Conservation (phyloP, 495 filamentous ascomycete species). For the Aspergillus bridgeri region DNA sequence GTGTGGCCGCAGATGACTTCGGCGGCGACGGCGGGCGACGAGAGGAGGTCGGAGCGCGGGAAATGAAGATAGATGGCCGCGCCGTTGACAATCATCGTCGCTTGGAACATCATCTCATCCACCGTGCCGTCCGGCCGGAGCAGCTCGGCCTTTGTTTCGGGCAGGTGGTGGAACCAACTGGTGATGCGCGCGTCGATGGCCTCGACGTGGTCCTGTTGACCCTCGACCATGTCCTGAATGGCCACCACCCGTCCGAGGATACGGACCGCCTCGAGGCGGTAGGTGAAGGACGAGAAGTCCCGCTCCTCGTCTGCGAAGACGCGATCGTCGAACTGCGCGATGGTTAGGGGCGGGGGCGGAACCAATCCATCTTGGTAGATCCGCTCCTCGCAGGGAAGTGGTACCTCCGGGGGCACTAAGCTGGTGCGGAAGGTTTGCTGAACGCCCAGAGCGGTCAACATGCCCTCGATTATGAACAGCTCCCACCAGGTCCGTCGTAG, state of each 20-base stretch:
- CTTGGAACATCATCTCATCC: conserved; percentile 91
- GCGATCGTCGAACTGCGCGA: conserved; percentile 44
- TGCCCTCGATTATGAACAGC: conserved; percentile 70
- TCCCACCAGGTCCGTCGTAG: conserved; percentile 92
- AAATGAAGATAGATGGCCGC: conserved; percentile 46
- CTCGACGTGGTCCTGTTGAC: conserved; percentile 44
- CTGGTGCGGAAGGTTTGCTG: conserved; percentile 34
- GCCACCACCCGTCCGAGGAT: conserved; percentile 72
- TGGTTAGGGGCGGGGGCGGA: conserved; percentile 37
- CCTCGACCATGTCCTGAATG: conserved; percentile 34
- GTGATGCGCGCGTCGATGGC: conserved; percentile 72
- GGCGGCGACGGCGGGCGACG: conserved; percentile 44
- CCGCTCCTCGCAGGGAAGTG: conserved; percentile 46
- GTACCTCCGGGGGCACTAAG: conserved; percentile 35
- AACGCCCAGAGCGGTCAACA: conserved; percentile 48
- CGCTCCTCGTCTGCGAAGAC: conserved; percentile 45
- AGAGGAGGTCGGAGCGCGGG: conserved; percentile 48
- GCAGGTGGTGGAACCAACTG: conserved; percentile 81
- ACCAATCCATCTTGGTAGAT: conserved; percentile 42
- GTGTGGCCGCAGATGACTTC: conserved; percentile 49
- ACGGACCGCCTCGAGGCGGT: conserved; percentile 59
- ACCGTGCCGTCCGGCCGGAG: conserved; percentile 62
- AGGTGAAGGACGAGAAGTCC: conserved; percentile 45
- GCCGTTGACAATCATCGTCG: conserved; percentile 74
- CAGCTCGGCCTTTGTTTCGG: conserved; percentile 68